Conservation (phyloP, 768 basidiomycete genomes). For the Boletellus ananas region DNA sequence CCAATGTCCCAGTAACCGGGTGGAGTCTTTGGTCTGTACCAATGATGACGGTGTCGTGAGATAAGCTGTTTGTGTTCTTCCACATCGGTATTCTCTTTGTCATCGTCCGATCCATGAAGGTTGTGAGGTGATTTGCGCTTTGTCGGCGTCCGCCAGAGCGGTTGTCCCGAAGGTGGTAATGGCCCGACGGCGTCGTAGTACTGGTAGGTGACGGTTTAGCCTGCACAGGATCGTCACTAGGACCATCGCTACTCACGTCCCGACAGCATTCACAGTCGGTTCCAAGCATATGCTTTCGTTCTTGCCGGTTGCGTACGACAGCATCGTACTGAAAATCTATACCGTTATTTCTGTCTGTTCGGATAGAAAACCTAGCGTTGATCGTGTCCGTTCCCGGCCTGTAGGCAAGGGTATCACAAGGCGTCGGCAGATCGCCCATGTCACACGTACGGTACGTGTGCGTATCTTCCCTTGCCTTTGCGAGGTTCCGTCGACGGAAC, state of each 20-base stretch:
- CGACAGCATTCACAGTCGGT: slow-evolving; percentile 81
- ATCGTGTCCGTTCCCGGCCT: slow-evolving; percentile 42
- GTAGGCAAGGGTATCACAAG: slow-evolving; percentile 1
- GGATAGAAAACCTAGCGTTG: slow-evolving; percentile 63
- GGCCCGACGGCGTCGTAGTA: slow-evolving; percentile 78
- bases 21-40: slow-evolving; percentile 70
- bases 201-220: slow-evolving; percentile 34
- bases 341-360: slow-evolving; percentile 63
- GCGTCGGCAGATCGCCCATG: background rate
- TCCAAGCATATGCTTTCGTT: slow-evolving; percentile 63
- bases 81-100: slow-evolving; percentile 35
- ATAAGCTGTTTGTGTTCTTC: slow-evolving; percentile 64
- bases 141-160: slow-evolving; percentile 71
- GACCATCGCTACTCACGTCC: slow-evolving; percentile 45
- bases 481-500: slow-evolving; percentile 23
- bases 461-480: slow-evolving; percentile 62
- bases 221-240: no score
- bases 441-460: slow-evolving; percentile 35
- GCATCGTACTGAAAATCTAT: slow-evolving; percentile 67
- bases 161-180: slow-evolving; percentile 64
- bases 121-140: slow-evolving; percentile 20
- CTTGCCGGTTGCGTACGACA: slow-evolving; percentile 65
- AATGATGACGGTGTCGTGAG: slow-evolving; percentile 69
- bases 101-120: slow-evolving; percentile 1
- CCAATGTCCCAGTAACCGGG: slow-evolving; percentile 90